Conservation (phyloP, 305 asterid genomes). For the Solanum aculeatissimum region DNA sequence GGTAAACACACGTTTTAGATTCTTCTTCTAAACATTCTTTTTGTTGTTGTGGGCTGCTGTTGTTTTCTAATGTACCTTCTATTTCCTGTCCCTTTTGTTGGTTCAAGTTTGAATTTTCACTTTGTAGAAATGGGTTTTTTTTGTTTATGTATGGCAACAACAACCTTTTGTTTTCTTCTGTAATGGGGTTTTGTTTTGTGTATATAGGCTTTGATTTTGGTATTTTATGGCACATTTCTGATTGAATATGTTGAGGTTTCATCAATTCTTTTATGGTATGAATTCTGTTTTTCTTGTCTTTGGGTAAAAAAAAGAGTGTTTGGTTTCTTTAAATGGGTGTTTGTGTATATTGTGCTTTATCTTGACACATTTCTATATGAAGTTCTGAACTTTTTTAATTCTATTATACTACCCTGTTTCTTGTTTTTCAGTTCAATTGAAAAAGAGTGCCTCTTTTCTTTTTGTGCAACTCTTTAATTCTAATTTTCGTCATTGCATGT, state of each 20-base stretch:
- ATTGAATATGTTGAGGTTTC: not conserved
- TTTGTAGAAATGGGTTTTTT: not conserved
- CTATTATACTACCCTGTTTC: not conserved
- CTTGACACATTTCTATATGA: not conserved
- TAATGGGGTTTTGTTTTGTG: not conserved
- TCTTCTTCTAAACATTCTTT: not conserved
- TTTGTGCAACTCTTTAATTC: not conserved
- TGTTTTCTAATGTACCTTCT: not conserved
- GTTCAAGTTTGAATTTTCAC: not conserved
- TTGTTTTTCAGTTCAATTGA: not conserved
- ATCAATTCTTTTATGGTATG: not conserved
- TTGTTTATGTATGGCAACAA: not conserved
- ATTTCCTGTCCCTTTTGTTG: not conserved
- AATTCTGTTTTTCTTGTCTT: not conserved
- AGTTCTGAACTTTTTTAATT: not conserved
- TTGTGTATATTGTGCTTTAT: not conserved
- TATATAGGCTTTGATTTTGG: not conserved
- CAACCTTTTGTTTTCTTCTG: not conserved
- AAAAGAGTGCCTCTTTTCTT: not conserved
- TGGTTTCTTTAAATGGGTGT: not conserved
- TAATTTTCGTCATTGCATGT: too few relatives aligned
- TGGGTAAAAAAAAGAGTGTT: not conserved
- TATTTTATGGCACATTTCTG: not conserved
- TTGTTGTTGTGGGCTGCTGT: not conserved
- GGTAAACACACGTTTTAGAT: not conserved